These are phyloP conservation scores for Pichia occidentalis DNA, from an alignment of 805 yeast genomes.

Conservation along the genomic window DNA sequence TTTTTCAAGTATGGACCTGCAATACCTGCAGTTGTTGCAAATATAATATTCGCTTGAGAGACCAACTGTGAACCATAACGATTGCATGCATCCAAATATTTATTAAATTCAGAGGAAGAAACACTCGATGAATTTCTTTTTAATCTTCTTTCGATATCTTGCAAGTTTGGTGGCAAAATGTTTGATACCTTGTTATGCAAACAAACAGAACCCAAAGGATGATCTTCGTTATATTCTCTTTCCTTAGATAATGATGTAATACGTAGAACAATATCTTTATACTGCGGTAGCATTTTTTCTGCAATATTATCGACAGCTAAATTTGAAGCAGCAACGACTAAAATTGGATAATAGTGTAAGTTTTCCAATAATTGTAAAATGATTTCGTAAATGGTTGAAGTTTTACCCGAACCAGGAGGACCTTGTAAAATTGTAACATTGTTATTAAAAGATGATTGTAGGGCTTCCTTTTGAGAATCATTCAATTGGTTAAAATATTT, in stretches of 20 bases:
- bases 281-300: constrained; percentile 50
- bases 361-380: constrained; percentile 65
- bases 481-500: constrained; percentile 50
- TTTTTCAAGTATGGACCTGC: constrained; percentile 60
- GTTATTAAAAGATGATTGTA: constrained; percentile 62
- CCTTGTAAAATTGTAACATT: constrained; percentile 57
- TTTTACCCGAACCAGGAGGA: constrained; percentile 80
- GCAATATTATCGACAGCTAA: constrained; percentile 74
- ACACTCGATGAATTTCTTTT: constrained; percentile 36
- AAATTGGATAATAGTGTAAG: constrained; percentile 52
- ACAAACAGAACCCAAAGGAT: constrained; percentile 53
- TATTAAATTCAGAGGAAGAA: constrained; percentile 42
- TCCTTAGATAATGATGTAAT: constrained; percentile 57
- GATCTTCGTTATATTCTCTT: constrained; percentile 48
- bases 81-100: constrained; percentile 34
- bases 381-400: constrained; percentile 77
- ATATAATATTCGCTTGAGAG: constrained; percentile 61
- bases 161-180: constrained; percentile 39
- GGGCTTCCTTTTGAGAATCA: constrained; percentile 68
- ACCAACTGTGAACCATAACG: constrained; percentile 32
- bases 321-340: constrained; percentile 71
- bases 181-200: constrained; percentile 54
- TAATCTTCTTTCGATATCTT: constrained; percentile 38
- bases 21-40: constrained; percentile 67
- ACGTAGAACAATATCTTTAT: constrained; percentile 47